Evolutionary conservation across 768 basidiomycete species (phyloP), one percentile per base, ranked within the genome.

Genomic region (Mycena venus): DNA sequence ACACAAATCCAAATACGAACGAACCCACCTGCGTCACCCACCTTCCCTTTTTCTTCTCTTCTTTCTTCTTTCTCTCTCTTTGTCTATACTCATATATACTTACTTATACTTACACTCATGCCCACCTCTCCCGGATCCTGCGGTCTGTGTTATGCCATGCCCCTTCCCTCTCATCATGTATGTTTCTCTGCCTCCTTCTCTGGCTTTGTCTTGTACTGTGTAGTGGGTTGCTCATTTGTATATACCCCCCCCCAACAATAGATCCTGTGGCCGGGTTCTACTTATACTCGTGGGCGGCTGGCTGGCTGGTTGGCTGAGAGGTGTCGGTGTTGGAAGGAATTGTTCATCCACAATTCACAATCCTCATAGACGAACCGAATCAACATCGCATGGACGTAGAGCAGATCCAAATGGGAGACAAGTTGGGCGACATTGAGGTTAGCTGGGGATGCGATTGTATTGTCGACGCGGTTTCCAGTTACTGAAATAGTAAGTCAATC

Each of bases 81-180:
- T 70, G 25, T 63, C 62, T 73, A 72, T 68, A 75, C 68, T 49
- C 23, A 19, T 51, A 25, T 51, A 51, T 47, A 9, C 23, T 25
- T 27, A 21, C 49, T 51, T n/a, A n/a, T n/a, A n/a, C 5, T 51
- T 51, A 51, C n/a, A 51, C 49, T 51, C 25, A 73, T 80, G 73
- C 72, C 76, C 73, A 36, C 75, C 78, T 79, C 78, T 79, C 75
- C 79, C 68, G 78, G 83, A 77, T 77, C 77, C 36, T 38, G 58
- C 44, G 53, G 67, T 63, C 71, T 80, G 75, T 29, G 51, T 68
- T 67, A 71, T 78, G 67, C 79, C 70, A 74, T 75, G 70, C 67
- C 68, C 62, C 25, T 10, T 62, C 32, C 56, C 58, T 60, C 47
- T 51, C 66, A n/a, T 29, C 62, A 64, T 74, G 62, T 74, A 69